A percentile compares a stretch with the other conserved stretches of the same genome.
Conservation (phyloP, 768 basidiomycete genomes). For the Hygrocybe punicea region DNA sequence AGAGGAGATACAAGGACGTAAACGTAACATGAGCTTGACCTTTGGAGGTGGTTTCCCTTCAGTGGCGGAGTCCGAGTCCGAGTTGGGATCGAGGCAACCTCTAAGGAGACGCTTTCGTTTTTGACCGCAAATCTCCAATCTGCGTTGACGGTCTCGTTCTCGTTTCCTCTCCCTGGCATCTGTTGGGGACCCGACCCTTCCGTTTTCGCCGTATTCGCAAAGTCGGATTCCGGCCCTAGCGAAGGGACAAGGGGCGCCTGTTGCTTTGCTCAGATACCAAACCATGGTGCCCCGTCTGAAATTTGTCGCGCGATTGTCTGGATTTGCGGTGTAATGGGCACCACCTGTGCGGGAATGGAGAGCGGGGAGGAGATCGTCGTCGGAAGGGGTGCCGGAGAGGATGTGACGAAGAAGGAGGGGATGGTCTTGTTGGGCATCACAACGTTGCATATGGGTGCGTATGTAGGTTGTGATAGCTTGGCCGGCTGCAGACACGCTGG, state of each 20-base stretch:
- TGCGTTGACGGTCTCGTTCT: slow-evolving; percentile 22
- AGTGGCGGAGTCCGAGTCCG: slow-evolving; percentile 36
- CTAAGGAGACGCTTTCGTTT: slow-evolving; percentile 40
- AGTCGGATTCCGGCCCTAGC: slow-evolving; percentile 67
- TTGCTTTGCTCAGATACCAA: slow-evolving; percentile 75
- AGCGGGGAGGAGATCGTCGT: slow-evolving; percentile 72
- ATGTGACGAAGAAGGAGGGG: slow-evolving; percentile 70
- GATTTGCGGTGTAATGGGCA: slow-evolving; percentile 44
- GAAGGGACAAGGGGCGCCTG: slow-evolving; percentile 75
- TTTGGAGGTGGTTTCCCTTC: slow-evolving; percentile 54
- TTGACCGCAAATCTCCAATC: slow-evolving; percentile 34
- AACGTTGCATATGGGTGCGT: slow-evolving; percentile 67
- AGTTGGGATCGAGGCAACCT: slow-evolving; percentile 30
- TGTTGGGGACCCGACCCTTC: slow-evolving; percentile 31
- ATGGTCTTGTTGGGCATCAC: slow-evolving; percentile 66
- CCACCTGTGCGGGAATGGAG: slow-evolving; percentile 69
- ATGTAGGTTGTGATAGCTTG: slow-evolving; percentile 85
- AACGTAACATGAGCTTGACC: slow-evolving; percentile 66
- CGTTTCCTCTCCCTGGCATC: slow-evolving; percentile 26
- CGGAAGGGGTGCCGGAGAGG: slow-evolving; percentile 65
- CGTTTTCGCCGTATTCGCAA: slow-evolving; percentile 60
- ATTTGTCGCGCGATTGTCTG: slow-evolving; percentile 56
- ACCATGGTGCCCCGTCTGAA: slow-evolving; percentile 77
- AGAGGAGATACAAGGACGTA: slow-evolving; percentile 46
- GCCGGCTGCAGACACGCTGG: slow-evolving; percentile 70